Percentiles rank a stretch among this genome's conserved stretches.
phyloP scores from a whole-genome alignment of 805 yeast species.

The Hanseniaspora clermontiae region DNA sequence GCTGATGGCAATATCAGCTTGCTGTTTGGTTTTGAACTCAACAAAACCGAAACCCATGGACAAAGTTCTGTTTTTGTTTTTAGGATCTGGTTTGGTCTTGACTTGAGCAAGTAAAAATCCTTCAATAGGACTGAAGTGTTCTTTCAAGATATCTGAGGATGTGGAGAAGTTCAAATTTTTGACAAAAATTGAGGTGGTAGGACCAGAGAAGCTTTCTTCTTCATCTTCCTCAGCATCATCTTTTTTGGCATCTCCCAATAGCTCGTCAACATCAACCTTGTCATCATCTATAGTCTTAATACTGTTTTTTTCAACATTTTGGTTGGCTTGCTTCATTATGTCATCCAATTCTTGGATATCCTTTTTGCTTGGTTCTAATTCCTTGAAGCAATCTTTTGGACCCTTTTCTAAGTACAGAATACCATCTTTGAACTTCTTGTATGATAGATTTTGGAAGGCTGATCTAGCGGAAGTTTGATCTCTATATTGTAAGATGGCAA shows the following conservation, averaged over 20 bases:
- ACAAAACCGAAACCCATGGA: constrained; percentile 98
- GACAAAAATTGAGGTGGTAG: constrained; percentile 78
- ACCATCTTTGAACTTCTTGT: constrained; percentile 74
- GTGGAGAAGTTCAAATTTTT: constrained; percentile 87
- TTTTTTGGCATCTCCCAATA: constrained; percentile 29
- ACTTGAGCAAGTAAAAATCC: constrained; percentile 78
- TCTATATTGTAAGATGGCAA: constrained; percentile 83
- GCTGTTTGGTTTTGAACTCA: constrained; percentile 67
- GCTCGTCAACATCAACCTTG: constrained; percentile 34
- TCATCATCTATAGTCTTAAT: constrained; percentile 10
- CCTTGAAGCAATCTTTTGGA: constrained; percentile 64
- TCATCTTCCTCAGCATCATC: constrained; percentile 26
- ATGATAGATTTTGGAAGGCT: constrained; percentile 80
- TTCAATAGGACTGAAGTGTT: constrained; percentile 51
- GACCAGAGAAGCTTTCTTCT: constrained; percentile 42
- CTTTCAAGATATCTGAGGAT: constrained; percentile 41
- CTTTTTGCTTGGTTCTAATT: constrained; percentile 37
- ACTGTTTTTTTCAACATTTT: constrained; percentile 4
- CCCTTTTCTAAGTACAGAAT: constrained; percentile 89
- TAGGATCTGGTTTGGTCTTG: constrained; percentile 79
- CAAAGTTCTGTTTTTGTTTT: constrained; percentile 46
- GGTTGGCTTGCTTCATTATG: constrained; percentile 13
- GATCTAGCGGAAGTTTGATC: constrained; percentile 74
- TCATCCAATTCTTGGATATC: constrained; percentile 16
- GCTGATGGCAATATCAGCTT: constrained; percentile 64